Evolutionary conservation across 148 eudicot genomes (phyloP).

Genomic region (Rhododendron williamsianum): DNA sequence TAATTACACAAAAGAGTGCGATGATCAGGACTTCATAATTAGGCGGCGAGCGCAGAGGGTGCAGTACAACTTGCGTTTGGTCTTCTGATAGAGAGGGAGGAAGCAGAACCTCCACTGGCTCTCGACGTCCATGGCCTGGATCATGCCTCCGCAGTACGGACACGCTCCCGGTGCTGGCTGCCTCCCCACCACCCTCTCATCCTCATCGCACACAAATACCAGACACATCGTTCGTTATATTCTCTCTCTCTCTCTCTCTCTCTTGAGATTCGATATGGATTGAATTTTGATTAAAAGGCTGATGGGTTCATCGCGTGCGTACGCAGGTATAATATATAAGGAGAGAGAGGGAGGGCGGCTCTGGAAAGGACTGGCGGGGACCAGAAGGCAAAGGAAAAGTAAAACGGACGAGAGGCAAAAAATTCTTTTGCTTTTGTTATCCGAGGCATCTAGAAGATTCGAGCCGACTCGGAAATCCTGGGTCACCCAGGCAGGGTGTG

Average conservation of each 20-base stretch:
- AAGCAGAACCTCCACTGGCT: conserved; percentile 15
- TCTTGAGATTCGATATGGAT: neutral
- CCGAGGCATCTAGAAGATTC: too few relatives aligned
- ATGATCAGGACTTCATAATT: neutral
- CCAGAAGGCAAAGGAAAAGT: neutral
- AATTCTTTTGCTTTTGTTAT: too few relatives aligned
- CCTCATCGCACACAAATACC: conserved; percentile 9
- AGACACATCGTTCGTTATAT: neutral
- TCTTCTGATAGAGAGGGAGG: neutral
- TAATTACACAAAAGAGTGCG: neutral
- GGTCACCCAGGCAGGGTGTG: too few relatives aligned
- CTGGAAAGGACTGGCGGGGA: neutral
- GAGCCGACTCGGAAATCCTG: too few relatives aligned
- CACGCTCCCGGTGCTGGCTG: neutral
- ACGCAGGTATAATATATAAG: too few relatives aligned
- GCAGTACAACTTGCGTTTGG: conserved; percentile 10
- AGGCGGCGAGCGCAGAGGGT: conserved; percentile 4
- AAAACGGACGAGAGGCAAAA: neutral
- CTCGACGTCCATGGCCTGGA: conserved; percentile 8
- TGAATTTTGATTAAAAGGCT: neutral
- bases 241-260: neutral
- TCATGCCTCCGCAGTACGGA: conserved; percentile 6
- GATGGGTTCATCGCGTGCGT: too few relatives aligned
- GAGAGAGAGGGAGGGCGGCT: neutral
- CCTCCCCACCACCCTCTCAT: conserved; percentile 5